Evolutionary conservation across 2,329 filamentous ascomycete genomes (phyloP), one percentile per base, ranked within the genome.

Genomic region (Cladosporium phlei): DNA sequence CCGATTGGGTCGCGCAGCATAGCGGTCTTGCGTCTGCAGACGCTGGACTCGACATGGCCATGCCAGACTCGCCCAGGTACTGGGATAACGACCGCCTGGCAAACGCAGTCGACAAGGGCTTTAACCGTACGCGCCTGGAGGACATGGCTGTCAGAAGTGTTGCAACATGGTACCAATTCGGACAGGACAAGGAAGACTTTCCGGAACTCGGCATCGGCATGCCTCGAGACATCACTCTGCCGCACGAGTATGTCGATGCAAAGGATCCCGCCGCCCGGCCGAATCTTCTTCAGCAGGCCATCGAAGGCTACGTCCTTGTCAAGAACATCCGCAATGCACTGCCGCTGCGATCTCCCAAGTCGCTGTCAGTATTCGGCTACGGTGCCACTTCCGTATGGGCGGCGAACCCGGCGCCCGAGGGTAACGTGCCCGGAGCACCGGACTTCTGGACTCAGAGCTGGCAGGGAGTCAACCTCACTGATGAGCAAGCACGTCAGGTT

Each of bases 1-100:
- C 79, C 0, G 85, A 88, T 61, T 88, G 84, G 82, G 64, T 77
- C 20, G 79, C 78, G 0, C 80, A 85, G 47, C 72, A 80, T 46
- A 74, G 74, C 0, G 79, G 79, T 1, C 74, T 83, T 0, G 72
- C 70, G 1, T 80, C 78, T 21, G 78, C 80, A 0, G 65, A 84
- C 33, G 73, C 77, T 16, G 83, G 83, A 0, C 67, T 86, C 2
- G 83, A 86, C 52, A 83, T 86, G 81, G 72, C 75, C 3, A 86
- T 86, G 83, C 82, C 83, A 66, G 69, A 10, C 4, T 58, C 54
- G 3, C n/a, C n/a, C n/a, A 16, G 12, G 47, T 65, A 54, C 51
- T 67, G 62, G 59, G 58, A 60, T 35, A 50, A 64, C 17, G 55
- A 54, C 11, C 65, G 69, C 30, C 71, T 86, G 0, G 68, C 72